A percentile compares a stretch with the other conserved stretches of the same genome.
Evolutionary conservation across 2,329 filamentous ascomycete genomes (phyloP).

Genomic region (Aureobasidium melanogenum): DNA sequence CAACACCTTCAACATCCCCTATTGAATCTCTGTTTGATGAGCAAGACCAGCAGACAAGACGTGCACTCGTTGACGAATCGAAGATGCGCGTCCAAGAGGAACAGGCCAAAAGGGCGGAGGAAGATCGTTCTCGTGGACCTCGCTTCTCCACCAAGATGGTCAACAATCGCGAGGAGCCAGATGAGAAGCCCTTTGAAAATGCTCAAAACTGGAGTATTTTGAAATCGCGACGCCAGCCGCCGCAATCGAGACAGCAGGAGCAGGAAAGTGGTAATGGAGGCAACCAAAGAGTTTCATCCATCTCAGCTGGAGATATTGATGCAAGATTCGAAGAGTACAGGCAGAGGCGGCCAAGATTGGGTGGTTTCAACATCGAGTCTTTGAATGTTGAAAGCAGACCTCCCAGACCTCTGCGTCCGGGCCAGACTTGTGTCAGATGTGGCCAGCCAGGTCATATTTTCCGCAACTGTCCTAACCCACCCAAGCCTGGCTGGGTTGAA

Average conservation of each 20-base stretch:
- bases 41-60: not conserved
- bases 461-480: slow-evolving; percentile 1
- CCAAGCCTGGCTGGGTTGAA: slow-evolving; percentile 7
- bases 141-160: not conserved
- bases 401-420: not conserved
- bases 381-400: not conserved
- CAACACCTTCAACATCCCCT: not conserved
- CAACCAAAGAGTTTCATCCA: not conserved
- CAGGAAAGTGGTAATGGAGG: not conserved
- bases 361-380: slow-evolving; percentile 1
- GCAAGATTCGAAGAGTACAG: slow-evolving; percentile 18
- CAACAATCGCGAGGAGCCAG: not conserved
- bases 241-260: not conserved
- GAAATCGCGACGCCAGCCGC: not conserved
- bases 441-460: slow-evolving; percentile 3
- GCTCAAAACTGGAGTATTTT: slow-evolving; percentile 12
- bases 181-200: slow-evolving; percentile 10
- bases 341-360: not conserved
- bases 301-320: slow-evolving; percentile 15
- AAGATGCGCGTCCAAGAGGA: not conserved
- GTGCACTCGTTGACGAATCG: not conserved
- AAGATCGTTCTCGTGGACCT: not conserved
- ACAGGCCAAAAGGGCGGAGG: not conserved
- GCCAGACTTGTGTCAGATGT: not conserved
- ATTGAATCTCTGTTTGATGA: not conserved